Percentiles rank a stretch among this genome's conserved stretches.
Conservation (phyloP, 108 stramenopile genomes). For the Nitzschia sp. region DNA sequence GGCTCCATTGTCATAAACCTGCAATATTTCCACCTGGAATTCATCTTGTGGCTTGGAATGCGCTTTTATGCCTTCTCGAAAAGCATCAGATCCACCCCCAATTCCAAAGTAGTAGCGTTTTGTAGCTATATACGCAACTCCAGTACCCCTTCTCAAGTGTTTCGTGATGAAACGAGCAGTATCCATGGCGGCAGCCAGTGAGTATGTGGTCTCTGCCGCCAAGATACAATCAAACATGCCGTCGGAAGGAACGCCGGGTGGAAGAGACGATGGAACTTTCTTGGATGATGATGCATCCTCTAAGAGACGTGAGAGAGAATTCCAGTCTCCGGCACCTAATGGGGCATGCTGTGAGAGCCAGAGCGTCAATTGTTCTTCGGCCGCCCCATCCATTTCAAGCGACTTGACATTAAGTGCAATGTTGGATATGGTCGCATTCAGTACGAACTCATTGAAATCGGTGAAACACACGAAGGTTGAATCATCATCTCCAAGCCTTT, state of each 20-base stretch:
- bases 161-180: conserved; percentile 61
- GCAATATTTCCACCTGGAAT: conserved; percentile 30
- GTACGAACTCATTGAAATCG: conserved; percentile 69
- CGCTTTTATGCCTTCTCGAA: conserved; percentile 19
- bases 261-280: background rate
- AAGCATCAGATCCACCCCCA: conserved; percentile 75
- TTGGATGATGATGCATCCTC: background rate
- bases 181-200: conserved; percentile 54
- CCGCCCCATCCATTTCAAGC: conserved; percentile 61
- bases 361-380: conserved; percentile 53
- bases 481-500: background rate
- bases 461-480: conserved; percentile 42
- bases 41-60: background rate
- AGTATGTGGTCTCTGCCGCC: conserved; percentile 85
- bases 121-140: conserved; percentile 69
- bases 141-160: conserved; percentile 56
- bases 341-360: conserved; percentile 37
- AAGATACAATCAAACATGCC: conserved; percentile 69
- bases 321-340: conserved; percentile 72
- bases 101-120: conserved; percentile 91
- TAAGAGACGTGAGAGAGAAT: conserved; percentile 41
- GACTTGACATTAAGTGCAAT: conserved; percentile 3
- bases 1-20: conserved; percentile 65
- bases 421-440: conserved; percentile 10
- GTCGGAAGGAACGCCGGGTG: conserved; percentile 21